Conservation (phyloP, 139 green algal genomes). For the Coccomyxa sp. region DNA sequence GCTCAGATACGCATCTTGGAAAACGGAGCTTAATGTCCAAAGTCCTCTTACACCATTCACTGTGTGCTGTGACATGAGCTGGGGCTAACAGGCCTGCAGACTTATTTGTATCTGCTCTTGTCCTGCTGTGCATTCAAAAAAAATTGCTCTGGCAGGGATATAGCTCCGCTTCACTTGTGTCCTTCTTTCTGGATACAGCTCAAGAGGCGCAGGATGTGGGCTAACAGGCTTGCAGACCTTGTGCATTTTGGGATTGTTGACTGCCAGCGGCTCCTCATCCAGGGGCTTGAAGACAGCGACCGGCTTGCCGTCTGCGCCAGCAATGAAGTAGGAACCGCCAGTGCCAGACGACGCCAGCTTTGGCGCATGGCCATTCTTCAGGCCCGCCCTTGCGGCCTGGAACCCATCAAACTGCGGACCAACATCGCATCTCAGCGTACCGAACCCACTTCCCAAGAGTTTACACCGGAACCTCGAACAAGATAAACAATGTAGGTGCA, state of each 20-base stretch:
- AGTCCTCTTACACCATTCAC: too few relatives aligned
- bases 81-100: too few relatives aligned
- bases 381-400: slow-evolving; percentile 23
- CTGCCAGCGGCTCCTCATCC: slow-evolving; percentile 76
- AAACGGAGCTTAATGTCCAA: too few relatives aligned
- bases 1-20: too few relatives aligned
- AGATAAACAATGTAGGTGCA: too few relatives aligned
- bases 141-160: too few relatives aligned
- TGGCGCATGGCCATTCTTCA: slow-evolving; percentile 36
- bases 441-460: not conserved
- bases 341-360: slow-evolving; percentile 51
- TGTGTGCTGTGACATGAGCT: too few relatives aligned
- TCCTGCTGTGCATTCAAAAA: too few relatives aligned
- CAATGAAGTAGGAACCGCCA: slow-evolving; percentile 51
- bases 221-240: not conserved
- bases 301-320: slow-evolving; percentile 18
- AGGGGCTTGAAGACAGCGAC: slow-evolving; percentile 83
- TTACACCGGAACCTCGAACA: too few relatives aligned
- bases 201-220: not conserved
- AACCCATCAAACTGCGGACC: slow-evolving; percentile 14
- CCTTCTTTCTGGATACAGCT: not conserved
- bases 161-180: too few relatives aligned
- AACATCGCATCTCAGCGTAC: not conserved
- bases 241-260: slow-evolving; percentile 68
- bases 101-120: too few relatives aligned